Base-by-base conservation (phyloP, 2,329 filamentous ascomycete genomes). In the Chaetomium olivaceum region DNA sequence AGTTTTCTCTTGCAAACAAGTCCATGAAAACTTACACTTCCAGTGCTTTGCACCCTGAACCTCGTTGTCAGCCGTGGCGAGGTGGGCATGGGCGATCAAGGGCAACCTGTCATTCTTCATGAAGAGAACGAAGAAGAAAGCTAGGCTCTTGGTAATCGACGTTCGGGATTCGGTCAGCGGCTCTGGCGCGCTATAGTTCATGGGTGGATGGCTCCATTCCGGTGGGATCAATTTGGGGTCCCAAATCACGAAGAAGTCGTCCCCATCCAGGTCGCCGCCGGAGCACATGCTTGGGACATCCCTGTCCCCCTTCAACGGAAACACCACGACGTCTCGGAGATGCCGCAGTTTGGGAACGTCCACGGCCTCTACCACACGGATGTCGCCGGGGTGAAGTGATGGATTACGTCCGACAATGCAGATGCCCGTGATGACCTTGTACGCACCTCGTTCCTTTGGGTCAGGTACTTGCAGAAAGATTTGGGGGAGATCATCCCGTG, bases 211-310 rank as follows among this genome's bases (percentile, higher is more conserved):
- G 70, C 95, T 91, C 86, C 91, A 91, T 52, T 70, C 66, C 14
- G n/a, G 85, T 79, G 1, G 77, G 70, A 96, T 81, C 7, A 99
- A 80, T 16, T 86, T 84, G 25, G 82, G 76, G 70, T 99, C 93
- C 94, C 95, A 99, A 55, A 97, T 90, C 5, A 98, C 88, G 63
- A 98, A 89, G 75, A 93, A 99, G 74, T 99, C 95, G 72, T 99
- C 95, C 0, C 95, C 95, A 74, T 99, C 95, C 0, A 99, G 83
- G 74, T 99, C 95, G 0, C 95, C 95, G 1, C 95, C 95, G 4
- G 95, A 97, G 69, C 95, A 93, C 94, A 98, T 98, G 73, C 91
- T 93, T 0, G 93, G 88, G 25, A 99, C 80, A 68, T 96, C 92
- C 19, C 90, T 84, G 73, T 97, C 92, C 0, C 94, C 94, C 0